Base-by-base conservation (phyloP, 2,329 filamentous ascomycete species). In the Colletotrichum sansevieriae region DNA sequence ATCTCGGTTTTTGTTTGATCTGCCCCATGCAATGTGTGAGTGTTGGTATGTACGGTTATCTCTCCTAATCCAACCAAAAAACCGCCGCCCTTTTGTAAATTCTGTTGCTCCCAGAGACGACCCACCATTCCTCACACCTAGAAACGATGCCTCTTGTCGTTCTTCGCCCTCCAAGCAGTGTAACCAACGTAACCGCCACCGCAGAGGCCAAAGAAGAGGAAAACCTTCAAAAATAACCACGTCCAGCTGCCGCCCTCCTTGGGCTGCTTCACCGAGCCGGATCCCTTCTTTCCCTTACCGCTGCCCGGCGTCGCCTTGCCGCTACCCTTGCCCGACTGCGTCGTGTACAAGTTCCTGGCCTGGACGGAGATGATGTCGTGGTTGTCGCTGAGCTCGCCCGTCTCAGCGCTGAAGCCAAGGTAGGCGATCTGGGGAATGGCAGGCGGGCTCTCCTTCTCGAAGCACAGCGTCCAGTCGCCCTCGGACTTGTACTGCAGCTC, bases 341-440 rank as follows among this genome's bases (percentile, higher is more conserved):
- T 81, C 65, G 87, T 90, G 83, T 98, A 98, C 71, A 99, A 84
- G 80, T 98, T 99, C 84, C 92, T 92, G 65, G 95, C 91, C 72
- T 90, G 85, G 75, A 99, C 88, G 58, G 90, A 92, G 78, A 98
- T 90, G 80, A 99, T 97, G 82, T 99, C 96, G 85, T 98, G 95
- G 85, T 97, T 97, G 83, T 99, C 96, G 81, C 91, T 94, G 73
- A 99, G 88, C 84, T 99, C 95, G 76, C 96, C 96, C 15, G 96
- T 98, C 84, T 98, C 95, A 65, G 93, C 92, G 74, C 88, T 91
- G 82, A 93, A 93, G 67, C 91, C 91, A 29, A 93, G 88, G 78
- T 93, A 93, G 41, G 89, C 86, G 56, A 92, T 90, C 67, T 89
- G 85, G 63, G 96, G 96, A 72, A 99, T 91, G 75, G 92, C 90